Conservation (phyloP, 1,139 yeast species). For the Wickerhamomyces sp. region DNA sequence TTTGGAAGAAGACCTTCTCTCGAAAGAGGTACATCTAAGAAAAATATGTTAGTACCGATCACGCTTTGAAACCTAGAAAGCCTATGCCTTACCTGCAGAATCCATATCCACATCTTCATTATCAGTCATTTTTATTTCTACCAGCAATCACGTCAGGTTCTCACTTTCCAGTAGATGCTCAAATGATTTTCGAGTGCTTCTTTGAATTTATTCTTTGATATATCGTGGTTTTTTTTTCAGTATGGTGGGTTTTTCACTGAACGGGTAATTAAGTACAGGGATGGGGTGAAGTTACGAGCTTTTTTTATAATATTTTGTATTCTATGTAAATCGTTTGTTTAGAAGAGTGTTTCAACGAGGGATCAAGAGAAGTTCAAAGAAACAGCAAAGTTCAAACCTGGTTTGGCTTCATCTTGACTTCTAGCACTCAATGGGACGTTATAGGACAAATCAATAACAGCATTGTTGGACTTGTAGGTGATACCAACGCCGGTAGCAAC, state of each 20-base stretch:
- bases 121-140: conserved; percentile 1
- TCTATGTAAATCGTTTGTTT: not conserved
- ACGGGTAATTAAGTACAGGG: not conserved
- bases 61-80: not conserved
- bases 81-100: conserved; percentile 1
- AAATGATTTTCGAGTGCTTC: not conserved
- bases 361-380: conserved; percentile 24
- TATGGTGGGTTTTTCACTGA: not conserved
- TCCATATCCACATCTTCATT: conserved; percentile 4
- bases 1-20: conserved; percentile 8
- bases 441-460: conserved; percentile 28
- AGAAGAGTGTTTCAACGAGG: not conserved
- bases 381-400: conserved; percentile 29
- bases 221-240: not conserved
- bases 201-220: not conserved
- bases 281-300: no score
- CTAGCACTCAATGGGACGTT: conserved; percentile 28
- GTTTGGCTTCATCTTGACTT: conserved; percentile 25
- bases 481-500: conserved; percentile 29
- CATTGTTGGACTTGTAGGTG: conserved; percentile 26
- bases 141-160: conserved; percentile 1
- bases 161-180: not conserved
- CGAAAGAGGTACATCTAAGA: conserved; percentile 1
- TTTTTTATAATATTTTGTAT: not conserved
- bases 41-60: not conserved